Evolutionary conservation across 345 rosid species (phyloP).

Genomic region (Boechera stricta): DNA sequence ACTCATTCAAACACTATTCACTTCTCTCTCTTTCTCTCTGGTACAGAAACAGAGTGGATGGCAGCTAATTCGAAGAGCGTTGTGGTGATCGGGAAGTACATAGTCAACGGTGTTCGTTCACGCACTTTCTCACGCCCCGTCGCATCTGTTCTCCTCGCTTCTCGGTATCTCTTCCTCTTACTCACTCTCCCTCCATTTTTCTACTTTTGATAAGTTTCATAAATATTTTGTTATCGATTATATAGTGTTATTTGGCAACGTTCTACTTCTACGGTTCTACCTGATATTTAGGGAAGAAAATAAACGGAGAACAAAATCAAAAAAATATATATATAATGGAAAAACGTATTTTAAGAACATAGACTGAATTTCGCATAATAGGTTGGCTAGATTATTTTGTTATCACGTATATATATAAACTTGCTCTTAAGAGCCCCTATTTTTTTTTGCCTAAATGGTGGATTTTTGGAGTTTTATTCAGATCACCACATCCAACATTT

Average conservation of each 20-base stretch:
- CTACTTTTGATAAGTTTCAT: background rate
- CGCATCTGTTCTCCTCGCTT: constrained; percentile 1
- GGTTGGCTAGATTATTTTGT: background rate
- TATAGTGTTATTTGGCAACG: too few species aligned
- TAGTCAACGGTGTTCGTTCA: constrained; percentile 25
- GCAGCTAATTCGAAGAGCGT: constrained; percentile 30
- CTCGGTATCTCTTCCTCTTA: constrained; percentile 11
- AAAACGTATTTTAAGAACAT: background rate
- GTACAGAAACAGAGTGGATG: constrained; percentile 11
- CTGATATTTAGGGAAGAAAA: too few species aligned
- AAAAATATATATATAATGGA: background rate
- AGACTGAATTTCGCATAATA: too few species aligned
- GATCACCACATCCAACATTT: background rate
- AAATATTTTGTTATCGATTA: background rate
- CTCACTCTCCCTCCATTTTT: background rate
- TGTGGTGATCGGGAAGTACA: constrained; percentile 24
- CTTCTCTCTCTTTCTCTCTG: background rate
- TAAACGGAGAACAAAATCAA: too few species aligned
- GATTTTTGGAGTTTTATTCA: background rate
- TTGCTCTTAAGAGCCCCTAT: too few species aligned
- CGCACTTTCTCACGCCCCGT: constrained; percentile 24
- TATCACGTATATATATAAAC: too few species aligned
- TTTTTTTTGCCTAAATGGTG: background rate
- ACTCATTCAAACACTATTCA: background rate
- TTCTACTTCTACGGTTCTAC: too few species aligned